A percentile compares a stretch with the other conserved stretches of the same genome.
phyloP scores from a whole-genome alignment of 305 asterid species.

The Salvia sclarea region DNA sequence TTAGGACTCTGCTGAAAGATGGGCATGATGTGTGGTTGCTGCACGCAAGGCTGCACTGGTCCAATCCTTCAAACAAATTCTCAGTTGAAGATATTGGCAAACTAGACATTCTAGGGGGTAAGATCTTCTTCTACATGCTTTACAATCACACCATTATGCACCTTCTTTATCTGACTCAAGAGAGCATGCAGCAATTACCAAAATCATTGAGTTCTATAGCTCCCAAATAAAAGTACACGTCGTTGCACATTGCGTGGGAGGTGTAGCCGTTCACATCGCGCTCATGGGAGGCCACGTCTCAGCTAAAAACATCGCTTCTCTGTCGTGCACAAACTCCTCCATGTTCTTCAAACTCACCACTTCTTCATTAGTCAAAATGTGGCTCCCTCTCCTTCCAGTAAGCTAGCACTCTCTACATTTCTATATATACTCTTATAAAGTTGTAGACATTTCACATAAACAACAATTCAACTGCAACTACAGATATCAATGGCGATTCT shows the following conservation, averaged over 20 bases:
- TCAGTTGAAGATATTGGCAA: conserved; percentile 53
- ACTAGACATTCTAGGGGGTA: conserved; percentile 53
- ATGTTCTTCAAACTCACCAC: conserved; percentile 54
- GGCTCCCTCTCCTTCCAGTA: conserved; percentile 61
- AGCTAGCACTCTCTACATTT: conserved; percentile 17
- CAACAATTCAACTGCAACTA: not conserved
- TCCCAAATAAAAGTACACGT: conserved; percentile 41
- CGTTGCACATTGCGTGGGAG: conserved; percentile 58
- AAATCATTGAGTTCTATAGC: conserved; percentile 38
- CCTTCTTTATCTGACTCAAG: too few relatives aligned
- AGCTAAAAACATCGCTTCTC: conserved; percentile 44
- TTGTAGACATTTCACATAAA: not conserved
- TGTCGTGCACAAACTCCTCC: conserved; percentile 58
- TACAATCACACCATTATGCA: not conserved
- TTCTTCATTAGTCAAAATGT: conserved; percentile 46
- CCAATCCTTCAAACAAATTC: conserved; percentile 33
- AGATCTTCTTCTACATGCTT: not conserved
- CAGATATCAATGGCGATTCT: conserved; percentile 58
- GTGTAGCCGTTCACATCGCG: conserved; percentile 50
- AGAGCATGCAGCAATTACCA: conserved; percentile 45
- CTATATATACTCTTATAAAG: not conserved
- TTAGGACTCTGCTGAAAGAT: conserved; percentile 47
- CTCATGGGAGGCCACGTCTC: conserved; percentile 55
- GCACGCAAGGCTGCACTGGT: conserved; percentile 45
- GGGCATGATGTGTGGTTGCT: conserved; percentile 51